Base-by-base conservation (phyloP, 1,284 basidiomycete species). In the Boletellus deceptivus region DNA sequence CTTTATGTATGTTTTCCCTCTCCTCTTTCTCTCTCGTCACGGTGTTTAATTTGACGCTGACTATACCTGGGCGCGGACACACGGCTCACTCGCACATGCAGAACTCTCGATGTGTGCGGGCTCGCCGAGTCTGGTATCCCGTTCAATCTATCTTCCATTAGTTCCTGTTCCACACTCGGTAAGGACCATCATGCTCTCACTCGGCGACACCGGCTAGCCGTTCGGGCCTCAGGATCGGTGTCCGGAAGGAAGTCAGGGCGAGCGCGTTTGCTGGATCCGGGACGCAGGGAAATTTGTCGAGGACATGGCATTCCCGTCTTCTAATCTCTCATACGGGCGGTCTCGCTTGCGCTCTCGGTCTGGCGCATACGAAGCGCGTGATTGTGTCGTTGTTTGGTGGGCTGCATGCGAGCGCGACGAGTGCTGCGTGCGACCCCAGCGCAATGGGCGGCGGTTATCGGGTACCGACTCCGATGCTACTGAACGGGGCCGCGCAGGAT, bases 171-270 rank as follows among this genome's bases (percentile, higher is more conserved):
- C 79, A 82, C 59, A 76, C 81, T 92, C 0, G 79, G 82, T 1
- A 86, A 87, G 55, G 91, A 93, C 63, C 91, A 91, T 56, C 88
- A 89, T 57, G 83, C 86, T 0, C 80, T 90, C 10, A 76, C 92
- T 31, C 82, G 88, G 0, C 77, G 81, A 1, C 77, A 83, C 47
- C 80, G 83, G 46, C 72, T 90, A 46, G 83, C 84, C 52, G 74
- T 89, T 71, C 76, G 0, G 79, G 80, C 0, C 53, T 65, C 25
- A 83, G 80, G 71, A 78, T 93, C 44, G 80, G 87, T 91, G 16
- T 80, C n/a, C 79, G 89, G 10, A 78, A 76, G 45, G 80, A 86
- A 52, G 85, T 93, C 8, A 81, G 86, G 61, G 78, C 86, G 16
- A 84, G 76, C 54, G 77, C 79, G 0, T 80, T 76, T 54, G 59